phyloP scores from a whole-genome alignment of 345 rosid genomes.

The Aurinia saxatilis region DNA sequence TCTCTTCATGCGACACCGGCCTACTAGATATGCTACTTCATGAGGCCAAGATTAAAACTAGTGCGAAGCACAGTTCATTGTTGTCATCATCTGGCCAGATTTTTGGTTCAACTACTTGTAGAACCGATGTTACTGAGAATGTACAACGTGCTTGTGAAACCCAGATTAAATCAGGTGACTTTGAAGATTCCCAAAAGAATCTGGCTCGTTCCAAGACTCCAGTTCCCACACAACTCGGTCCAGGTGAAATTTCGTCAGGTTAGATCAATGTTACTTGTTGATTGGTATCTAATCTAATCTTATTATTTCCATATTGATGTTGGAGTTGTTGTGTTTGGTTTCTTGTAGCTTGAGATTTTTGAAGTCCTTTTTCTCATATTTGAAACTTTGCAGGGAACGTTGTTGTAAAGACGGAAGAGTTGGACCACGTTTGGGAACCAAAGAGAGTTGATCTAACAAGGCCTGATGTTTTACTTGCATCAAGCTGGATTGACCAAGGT shows the following conservation, averaged over 20 bases:
- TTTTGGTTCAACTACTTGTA: constrained; percentile 48
- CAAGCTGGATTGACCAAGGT: constrained; percentile 69
- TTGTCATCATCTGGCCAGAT: constrained; percentile 48
- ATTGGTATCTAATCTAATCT: constrained; percentile 10
- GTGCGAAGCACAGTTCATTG: constrained; percentile 54
- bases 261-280: constrained; percentile 24
- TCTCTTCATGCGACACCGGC: constrained; percentile 73
- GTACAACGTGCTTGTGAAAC: background rate
- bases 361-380: background rate
- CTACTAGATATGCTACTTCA: constrained; percentile 86
- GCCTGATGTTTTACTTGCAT: constrained; percentile 62
- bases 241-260: constrained; percentile 56
- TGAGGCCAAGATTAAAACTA: constrained; percentile 63
- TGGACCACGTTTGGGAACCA: constrained; percentile 21
- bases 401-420: constrained; percentile 22
- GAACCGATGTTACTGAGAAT: constrained; percentile 2
- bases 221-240: constrained; percentile 46
- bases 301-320: background rate
- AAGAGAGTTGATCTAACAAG: constrained; percentile 31
- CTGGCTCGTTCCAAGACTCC: constrained; percentile 58
- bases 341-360: background rate
- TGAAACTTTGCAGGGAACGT: constrained; percentile 15
- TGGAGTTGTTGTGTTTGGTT: constrained; percentile 4
- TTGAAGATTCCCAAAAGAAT: constrained; percentile 50
- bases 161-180: constrained; percentile 57